Base-by-base conservation (phyloP, 73 alveolate species). In the Paramecium caudatum region DNA sequence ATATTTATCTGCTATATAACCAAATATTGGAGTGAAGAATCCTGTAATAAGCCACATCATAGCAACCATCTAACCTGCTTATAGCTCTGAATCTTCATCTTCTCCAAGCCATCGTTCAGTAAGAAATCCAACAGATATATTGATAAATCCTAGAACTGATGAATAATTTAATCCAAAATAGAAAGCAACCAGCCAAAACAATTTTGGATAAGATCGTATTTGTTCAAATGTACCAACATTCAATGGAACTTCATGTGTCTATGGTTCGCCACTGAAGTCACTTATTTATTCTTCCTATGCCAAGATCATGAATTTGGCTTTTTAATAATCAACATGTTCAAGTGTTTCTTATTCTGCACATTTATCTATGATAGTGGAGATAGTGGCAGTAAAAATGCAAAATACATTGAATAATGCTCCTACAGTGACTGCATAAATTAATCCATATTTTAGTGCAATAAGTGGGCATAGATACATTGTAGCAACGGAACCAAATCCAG, bases 51-150 rank as follows among this genome's bases (percentile, higher is more conserved):
- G 27, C 84, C 84, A 68, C 84, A 34, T 37, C 25, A 68, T 37
- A 7, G 84, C 84, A 25, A 68, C 84, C 84, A 68, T 68, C 17
- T 68, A 1, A 25, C 84, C 84, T 32, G 84, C 84, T 68, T n/a
- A 32, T 25, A 34, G 37, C 15, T 68, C 84, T 27, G 84, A 68
- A 12, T 68, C 50, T 32, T 68, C 84, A n/a, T 37, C 84, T 68
- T 68, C 84, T 37, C 84, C 84, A 32, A 68, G 37, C 84, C 84
- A 68, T 68, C 84, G 25, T 68, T 68, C 84, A 2, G 84, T 68
- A 30, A 68, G 34, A 32, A 68, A 68, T 13, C 84, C 84, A 4
- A 68, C 84, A 3, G 84, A 68, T 0, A 68, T 37, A 68, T 68
- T 68, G 1, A 34, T 68, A 36, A 68, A 32, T 37, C 84, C 84